Percentiles rank a stretch among this genome's conserved stretches.
phyloP scores from a whole-genome alignment of 306 rosid species.

The Fragaria iinumae region DNA sequence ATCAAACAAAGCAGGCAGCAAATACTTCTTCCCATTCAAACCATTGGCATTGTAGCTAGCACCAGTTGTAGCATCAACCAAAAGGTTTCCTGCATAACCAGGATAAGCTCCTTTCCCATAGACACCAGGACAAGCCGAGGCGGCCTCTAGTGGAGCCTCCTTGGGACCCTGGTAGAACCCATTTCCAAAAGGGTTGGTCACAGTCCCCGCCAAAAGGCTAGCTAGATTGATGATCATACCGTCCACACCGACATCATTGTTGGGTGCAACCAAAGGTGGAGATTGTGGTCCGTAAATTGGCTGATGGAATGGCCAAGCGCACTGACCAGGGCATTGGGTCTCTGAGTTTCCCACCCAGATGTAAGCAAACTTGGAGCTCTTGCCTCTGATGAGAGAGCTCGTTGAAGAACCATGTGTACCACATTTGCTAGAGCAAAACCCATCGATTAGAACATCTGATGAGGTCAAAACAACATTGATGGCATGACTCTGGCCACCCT shows the following conservation, averaged over 20 bases:
- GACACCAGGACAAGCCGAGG: constrained; percentile 59
- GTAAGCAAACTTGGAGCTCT: constrained; percentile 43
- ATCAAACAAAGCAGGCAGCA: constrained; percentile 60
- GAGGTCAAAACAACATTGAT: constrained; percentile 60
- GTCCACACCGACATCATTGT: constrained; percentile 65
- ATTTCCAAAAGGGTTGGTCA: constrained; percentile 64
- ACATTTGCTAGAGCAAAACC: constrained; percentile 39
- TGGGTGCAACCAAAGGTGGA: constrained; percentile 54
- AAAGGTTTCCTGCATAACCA: constrained; percentile 57
- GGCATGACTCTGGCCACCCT: constrained; percentile 44
- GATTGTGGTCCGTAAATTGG: constrained; percentile 72
- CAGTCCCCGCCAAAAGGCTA: constrained; percentile 61
- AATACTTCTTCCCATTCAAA: constrained; percentile 43
- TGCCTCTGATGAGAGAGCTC: constrained; percentile 18
- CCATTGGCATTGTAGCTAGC: constrained; percentile 71
- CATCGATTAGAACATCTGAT: constrained; percentile 27
- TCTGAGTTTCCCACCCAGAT: constrained; percentile 76
- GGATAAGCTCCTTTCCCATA: constrained; percentile 76
- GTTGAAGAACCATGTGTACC: constrained; percentile 42
- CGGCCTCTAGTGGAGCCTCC: constrained; percentile 72
- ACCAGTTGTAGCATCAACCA: constrained; percentile 52
- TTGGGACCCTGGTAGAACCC: constrained; percentile 71
- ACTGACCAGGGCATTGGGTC: constrained; percentile 72
- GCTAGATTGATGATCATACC: constrained; percentile 75
- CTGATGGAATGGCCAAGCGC: constrained; percentile 85